These are phyloP conservation scores for Corniculantispora saksenae DNA, from an alignment of 2,329 filamentous ascomycete species.

Conservation along the genomic window DNA sequence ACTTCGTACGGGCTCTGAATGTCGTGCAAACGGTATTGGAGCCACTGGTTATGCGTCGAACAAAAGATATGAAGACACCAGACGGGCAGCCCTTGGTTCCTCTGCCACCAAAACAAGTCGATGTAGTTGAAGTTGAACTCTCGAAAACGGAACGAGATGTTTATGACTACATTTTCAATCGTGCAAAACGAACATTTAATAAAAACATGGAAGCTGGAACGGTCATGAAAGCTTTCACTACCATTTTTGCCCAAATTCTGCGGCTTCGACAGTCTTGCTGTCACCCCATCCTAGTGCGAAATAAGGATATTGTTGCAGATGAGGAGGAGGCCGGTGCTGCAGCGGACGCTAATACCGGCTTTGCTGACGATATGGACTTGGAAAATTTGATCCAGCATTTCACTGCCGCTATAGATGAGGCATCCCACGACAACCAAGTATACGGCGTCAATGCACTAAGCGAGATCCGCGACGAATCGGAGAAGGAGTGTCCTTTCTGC, in stretches of 20 bases:
- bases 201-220: constrained; percentile 89
- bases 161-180: constrained; percentile 85
- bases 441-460: constrained; percentile 87
- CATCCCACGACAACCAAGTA: constrained; percentile 57
- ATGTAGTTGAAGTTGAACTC: constrained; percentile 86
- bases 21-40: constrained; percentile 97
- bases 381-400: constrained; percentile 83
- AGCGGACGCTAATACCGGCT: constrained; percentile 75
- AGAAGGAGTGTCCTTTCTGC: constrained; percentile 91
- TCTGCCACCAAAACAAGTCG: constrained; percentile 75
- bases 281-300: constrained; percentile 85
- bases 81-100: constrained; percentile 74
- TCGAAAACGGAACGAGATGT: constrained; percentile 84
- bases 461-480: constrained; percentile 87
- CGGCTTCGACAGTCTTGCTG: constrained; percentile 92
- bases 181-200: constrained; percentile 81
- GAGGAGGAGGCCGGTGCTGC: constrained; percentile 77
- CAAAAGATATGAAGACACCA: constrained; percentile 97
- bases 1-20: constrained; percentile 89
- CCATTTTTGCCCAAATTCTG: constrained; percentile 94
- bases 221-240: constrained; percentile 91
- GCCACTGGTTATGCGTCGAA: constrained; percentile 89
- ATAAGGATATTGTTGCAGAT: constrained; percentile 80
- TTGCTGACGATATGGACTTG: constrained; percentile 96
- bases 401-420: constrained; percentile 65